Conservation (phyloP, 2,329 filamentous ascomycete genomes). For the Cercospora nicotianae region DNA sequence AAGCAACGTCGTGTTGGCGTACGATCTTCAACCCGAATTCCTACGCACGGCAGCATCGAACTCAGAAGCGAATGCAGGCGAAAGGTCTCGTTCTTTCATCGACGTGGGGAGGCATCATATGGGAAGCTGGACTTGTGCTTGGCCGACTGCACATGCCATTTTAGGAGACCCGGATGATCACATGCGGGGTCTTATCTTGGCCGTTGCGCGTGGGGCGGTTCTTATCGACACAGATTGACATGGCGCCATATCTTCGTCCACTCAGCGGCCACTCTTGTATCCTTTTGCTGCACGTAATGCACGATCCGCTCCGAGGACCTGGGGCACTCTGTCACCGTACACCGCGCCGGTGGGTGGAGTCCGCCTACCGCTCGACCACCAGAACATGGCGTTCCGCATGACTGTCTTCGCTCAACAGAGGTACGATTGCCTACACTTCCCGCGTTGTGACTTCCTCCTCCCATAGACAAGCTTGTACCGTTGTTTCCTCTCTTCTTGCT, state of each 20-base stretch:
- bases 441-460: background rate
- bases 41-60: background rate
- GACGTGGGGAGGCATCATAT: background rate
- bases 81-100: background rate
- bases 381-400: constrained; percentile 10
- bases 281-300: constrained; percentile 14
- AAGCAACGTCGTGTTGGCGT: background rate
- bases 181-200: constrained; percentile 7
- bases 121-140: background rate
- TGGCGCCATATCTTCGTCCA: constrained; percentile 11
- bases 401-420: constrained; percentile 4
- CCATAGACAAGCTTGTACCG: background rate
- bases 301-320: constrained; percentile 14
- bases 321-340: constrained; percentile 14
- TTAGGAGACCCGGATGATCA: background rate
- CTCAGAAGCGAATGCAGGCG: background rate
- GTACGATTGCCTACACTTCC: background rate
- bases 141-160: constrained; percentile 7
- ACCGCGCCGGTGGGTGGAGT: background rate
- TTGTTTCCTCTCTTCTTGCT: background rate
- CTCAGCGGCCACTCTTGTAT: constrained; percentile 4
- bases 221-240: constrained; percentile 12
- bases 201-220: background rate
- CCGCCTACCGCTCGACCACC: constrained; percentile 1
- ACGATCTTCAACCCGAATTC: background rate